Percentiles rank a stretch among this genome's conserved stretches.
phyloP scores from a whole-genome alignment of 352 stramenopile genomes.

The Globisporangium camurandrum region DNA sequence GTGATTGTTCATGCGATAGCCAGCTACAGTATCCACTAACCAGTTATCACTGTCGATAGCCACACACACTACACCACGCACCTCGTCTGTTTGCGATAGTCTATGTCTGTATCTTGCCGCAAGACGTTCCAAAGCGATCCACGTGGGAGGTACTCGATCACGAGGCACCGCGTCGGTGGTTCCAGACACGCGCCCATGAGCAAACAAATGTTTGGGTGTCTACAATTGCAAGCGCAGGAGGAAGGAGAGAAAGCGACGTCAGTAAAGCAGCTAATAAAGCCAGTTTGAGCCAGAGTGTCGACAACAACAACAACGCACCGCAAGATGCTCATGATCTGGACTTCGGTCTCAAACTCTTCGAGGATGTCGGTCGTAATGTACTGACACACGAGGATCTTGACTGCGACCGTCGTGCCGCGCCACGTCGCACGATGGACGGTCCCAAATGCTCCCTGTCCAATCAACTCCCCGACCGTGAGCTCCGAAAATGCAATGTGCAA shows the following conservation, averaged over 20 bases:
- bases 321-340: constrained; percentile 88
- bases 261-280: neutral
- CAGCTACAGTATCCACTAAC: neutral
- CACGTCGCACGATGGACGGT: constrained; percentile 71
- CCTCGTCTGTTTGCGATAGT: constrained; percentile 63
- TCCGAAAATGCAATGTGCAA: constrained; percentile 78
- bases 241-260: constrained; percentile 1
- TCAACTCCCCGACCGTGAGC: constrained; percentile 72
- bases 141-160: constrained; percentile 79
- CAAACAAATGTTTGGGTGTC: constrained; percentile 83
- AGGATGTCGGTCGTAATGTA: constrained; percentile 78
- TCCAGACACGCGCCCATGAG: constrained; percentile 79
- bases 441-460: constrained; percentile 80
- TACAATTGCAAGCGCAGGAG: constrained; percentile 10
- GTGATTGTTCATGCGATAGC: too few species aligned
- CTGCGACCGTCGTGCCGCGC: constrained; percentile 65
- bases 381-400: constrained; percentile 84
- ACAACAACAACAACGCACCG: too few species aligned
- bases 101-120: constrained; percentile 64
- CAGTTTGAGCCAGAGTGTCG: too few species aligned
- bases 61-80: constrained; percentile 14
- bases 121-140: constrained; percentile 85
- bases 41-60: neutral
- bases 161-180: constrained; percentile 70
- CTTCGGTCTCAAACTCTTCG: constrained; percentile 83